These are phyloP conservation scores for Echinosophora koreensis DNA, from an alignment of 306 rosid genomes.

Conservation along the genomic window DNA sequence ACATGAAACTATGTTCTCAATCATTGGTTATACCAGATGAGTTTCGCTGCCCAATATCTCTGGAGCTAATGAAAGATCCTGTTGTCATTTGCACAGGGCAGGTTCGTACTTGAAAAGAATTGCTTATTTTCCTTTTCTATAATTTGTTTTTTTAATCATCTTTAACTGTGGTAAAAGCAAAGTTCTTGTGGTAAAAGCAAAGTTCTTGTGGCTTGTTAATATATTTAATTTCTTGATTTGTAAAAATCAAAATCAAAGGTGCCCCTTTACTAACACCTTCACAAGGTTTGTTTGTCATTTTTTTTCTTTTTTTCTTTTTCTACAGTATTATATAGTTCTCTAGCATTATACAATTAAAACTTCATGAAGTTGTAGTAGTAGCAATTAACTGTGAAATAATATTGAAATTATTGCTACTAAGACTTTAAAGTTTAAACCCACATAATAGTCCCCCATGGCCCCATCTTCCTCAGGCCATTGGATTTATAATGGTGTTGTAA, in stretches of 20 bases:
- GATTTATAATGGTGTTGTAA: not conserved
- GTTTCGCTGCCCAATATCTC: slow-evolving; percentile 91
- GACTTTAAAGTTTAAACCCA: not conserved
- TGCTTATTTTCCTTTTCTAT: not conserved
- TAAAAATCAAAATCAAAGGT: not conserved
- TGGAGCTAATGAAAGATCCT: slow-evolving; percentile 94
- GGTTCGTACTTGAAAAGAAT: slow-evolving; percentile 54
- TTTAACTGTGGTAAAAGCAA: too few species aligned
- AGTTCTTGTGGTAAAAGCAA: slow-evolving; percentile 13
- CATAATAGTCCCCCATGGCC: not conserved
- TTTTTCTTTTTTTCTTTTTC: not conserved
- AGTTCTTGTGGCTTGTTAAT: not conserved
- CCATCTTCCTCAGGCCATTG: not conserved
- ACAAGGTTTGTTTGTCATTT: not conserved
- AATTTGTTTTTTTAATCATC: not conserved
- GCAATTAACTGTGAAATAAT: not conserved
- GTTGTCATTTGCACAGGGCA: slow-evolving; percentile 92
- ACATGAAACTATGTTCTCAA: slow-evolving; percentile 42
- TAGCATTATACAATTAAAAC: not conserved
- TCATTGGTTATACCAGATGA: slow-evolving; percentile 76
- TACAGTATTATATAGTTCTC: not conserved
- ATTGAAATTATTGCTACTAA: not conserved
- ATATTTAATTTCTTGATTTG: slow-evolving; percentile 15
- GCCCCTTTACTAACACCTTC: slow-evolving; percentile 20
- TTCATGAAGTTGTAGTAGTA: not conserved